Base-by-base conservation (phyloP, 2,329 filamentous ascomycete genomes). In the Fusarium sp. region DNA sequence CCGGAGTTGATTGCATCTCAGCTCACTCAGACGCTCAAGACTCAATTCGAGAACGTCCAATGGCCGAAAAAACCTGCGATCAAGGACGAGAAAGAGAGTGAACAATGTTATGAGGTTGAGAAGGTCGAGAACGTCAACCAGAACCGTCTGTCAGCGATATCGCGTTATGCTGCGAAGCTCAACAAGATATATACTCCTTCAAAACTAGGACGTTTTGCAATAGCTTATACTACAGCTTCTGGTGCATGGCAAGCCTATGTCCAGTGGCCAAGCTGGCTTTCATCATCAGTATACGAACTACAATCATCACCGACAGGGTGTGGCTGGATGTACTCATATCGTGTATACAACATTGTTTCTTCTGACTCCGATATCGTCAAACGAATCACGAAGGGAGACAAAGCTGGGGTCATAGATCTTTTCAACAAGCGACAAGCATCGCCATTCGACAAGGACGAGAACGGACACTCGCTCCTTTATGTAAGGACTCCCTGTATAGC, bases 191-290 rank as follows among this genome's bases (percentile, higher is more conserved):
- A 67, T 9, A 24, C 25, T 10, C 24, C 66, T 4, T 72, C 74
- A 1, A 63, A 53, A n/a, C 12, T 59, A 0, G 69, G 72, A 0
- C 63, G 68, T 1, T 73, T 75, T 4, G 64, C 20, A 1, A 32
- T 73, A 14, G 20, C 58, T 9, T 67, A 66, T 2, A 42, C 59
- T 0, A 64, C 56, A 3, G 14, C 18, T 1, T 70, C 63, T 2
- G 70, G 71, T 1, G 73, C 62, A 0, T 77, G 75, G 75, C 62
- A 73, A 7, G 74, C 65, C 1, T 66, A 67, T 18, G 11, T 77
- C 0, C 72, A 76, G 54, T 38, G 62, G 10, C 76, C 76, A 1
- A 70, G 40, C n/a, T 77, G 76, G 76, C 11, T 75, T 6, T 76
- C 76, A 2, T 38, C 59, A 0, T 65, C 61, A 0, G 63, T 73